phyloP scores from a whole-genome alignment of 805 yeast genomes.

The Candida caryicola region DNA sequence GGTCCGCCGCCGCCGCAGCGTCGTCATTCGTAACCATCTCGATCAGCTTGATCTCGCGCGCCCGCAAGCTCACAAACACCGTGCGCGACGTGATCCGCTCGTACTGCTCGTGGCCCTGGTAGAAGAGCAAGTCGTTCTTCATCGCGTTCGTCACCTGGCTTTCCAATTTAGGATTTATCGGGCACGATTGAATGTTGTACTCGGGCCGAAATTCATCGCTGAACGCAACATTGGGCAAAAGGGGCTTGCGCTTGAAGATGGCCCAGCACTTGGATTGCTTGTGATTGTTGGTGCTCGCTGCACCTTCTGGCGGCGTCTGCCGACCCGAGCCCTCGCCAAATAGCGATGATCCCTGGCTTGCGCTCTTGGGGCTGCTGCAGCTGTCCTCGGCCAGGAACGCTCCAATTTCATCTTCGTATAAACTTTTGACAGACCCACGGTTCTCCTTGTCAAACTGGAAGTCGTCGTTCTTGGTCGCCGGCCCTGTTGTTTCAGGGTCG shows the following conservation, averaged over 20 bases:
- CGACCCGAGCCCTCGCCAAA: neutral
- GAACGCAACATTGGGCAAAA: conserved; percentile 40
- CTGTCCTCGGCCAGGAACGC: conserved; percentile 9
- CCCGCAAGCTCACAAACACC: conserved; percentile 42
- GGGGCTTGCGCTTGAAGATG: conserved; percentile 16
- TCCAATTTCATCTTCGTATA: conserved; percentile 6
- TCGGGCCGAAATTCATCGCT: conserved; percentile 53
- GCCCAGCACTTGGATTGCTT: neutral
- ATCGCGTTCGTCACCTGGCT: conserved; percentile 46
- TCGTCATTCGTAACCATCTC: conserved; percentile 27
- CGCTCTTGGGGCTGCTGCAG: conserved; percentile 9
- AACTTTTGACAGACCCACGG: neutral
- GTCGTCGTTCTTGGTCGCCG: no score
- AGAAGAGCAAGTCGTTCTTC: conserved; percentile 50
- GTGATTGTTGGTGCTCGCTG: neutral
- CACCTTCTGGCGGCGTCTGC: no score
- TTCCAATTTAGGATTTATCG: conserved; percentile 49
- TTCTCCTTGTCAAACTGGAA: neutral
- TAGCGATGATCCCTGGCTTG: neutral
- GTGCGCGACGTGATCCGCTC: conserved; percentile 34
- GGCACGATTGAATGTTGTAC: conserved; percentile 54
- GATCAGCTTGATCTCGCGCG: conserved; percentile 44
- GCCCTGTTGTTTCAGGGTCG: no score
- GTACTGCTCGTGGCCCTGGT: conserved; percentile 35
- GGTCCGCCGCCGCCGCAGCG: neutral